Conservation (phyloP, 2,329 filamentous ascomycete species). For the Bipolaris sorokiniana region DNA sequence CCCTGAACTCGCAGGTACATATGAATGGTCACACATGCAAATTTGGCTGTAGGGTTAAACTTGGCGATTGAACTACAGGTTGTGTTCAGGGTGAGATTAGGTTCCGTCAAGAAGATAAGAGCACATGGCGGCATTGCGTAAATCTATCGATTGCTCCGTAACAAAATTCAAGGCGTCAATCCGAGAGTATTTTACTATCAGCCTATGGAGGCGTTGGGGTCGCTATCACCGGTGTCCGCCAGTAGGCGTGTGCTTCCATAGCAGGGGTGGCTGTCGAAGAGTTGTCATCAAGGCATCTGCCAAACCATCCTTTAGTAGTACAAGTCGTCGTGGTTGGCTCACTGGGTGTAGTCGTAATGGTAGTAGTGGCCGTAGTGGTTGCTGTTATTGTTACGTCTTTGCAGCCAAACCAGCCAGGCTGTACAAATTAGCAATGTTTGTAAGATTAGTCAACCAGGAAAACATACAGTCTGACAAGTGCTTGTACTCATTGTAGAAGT, state of each 20-base stretch:
- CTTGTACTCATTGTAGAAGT: constrained; percentile 36
- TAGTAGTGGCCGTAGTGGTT: constrained; percentile 19
- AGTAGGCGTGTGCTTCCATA: constrained; percentile 34
- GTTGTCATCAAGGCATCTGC: constrained; percentile 39
- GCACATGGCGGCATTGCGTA: background rate
- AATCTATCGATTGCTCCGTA: background rate
- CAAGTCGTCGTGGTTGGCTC: constrained; percentile 38
- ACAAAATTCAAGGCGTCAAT: background rate
- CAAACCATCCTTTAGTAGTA: constrained; percentile 46
- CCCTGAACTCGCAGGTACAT: background rate
- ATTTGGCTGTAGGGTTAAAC: background rate
- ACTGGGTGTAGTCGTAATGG: constrained; percentile 28
- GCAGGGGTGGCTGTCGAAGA: constrained; percentile 36
- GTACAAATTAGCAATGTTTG: constrained; percentile 12
- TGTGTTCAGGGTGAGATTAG: background rate
- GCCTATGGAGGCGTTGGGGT: constrained; percentile 25
- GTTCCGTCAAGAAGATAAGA: background rate
- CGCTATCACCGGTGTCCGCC: constrained; percentile 33
- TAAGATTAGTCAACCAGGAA: background rate
- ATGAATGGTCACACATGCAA: background rate
- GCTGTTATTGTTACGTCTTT: constrained; percentile 40
- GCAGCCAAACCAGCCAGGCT: constrained; percentile 48
- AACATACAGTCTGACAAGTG: constrained; percentile 43
- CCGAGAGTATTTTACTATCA: background rate
- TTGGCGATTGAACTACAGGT: background rate